Evolutionary conservation across 192 early-diverging fungal genomes (phyloP), one percentile per base, ranked within the genome.

Genomic region (Coemansia sp.): DNA sequence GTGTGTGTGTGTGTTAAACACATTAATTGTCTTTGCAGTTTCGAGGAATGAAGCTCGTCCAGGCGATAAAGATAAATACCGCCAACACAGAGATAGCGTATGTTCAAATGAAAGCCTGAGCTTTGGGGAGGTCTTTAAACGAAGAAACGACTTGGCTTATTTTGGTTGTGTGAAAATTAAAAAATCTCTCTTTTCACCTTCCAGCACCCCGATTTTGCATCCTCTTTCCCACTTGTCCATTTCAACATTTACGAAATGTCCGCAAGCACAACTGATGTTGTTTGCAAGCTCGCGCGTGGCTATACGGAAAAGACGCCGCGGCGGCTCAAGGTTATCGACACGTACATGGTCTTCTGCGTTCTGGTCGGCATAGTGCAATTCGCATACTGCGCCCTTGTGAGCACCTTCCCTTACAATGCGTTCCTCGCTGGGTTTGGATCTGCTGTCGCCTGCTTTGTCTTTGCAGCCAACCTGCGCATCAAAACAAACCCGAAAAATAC

Each of bases 341-440:
- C 87, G 17, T 99, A 97, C 85, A 87, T 99, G 75, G 89, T 87
- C 10, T 95, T 90, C 82, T 89, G 94, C 65, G 87, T 97, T 65
- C 60, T 87, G n/a, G 89, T 91, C n/a, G 97, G 96, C 34, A 75
- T 95, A 49, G 70, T 91, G 29, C 97, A 97, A 82, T 95, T 99
- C 66, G 69, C 89, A 14, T 97, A 99, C 69, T 88, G 92, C 61
- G 58, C 88, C 0, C 60, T 95, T 22, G 94, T 85, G 14, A 95
- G 96, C 52, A 93, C 89, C n/a, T 97, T 88, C 74, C 97, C 97
- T 20, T 98, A 96, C 85, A 98, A 98, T 82, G 91, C 95, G 33
- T 98, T 99, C 76, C 74, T 99, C 70, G 89, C 95, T 11, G 94
- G 94, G 32, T 99, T 99, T 81, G 91, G 91, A 59, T 89, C 90